phyloP scores from a whole-genome alignment of 805 yeast species.

The Candida koratica region DNA sequence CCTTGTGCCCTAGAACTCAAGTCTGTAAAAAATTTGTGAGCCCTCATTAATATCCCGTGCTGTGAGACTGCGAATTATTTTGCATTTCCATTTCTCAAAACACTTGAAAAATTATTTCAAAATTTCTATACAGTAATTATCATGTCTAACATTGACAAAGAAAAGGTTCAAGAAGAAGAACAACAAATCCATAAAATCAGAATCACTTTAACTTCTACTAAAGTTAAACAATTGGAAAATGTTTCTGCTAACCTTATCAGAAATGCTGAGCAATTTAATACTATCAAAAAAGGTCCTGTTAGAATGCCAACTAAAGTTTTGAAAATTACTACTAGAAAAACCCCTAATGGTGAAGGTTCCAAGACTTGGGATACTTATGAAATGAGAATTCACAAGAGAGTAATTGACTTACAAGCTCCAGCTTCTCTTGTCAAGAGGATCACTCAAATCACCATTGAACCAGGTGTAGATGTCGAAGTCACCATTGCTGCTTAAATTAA shows the following conservation, averaged over 20 bases:
- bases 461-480: slow-evolving; percentile 98
- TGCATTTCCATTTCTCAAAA: neutral
- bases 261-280: slow-evolving; percentile 79
- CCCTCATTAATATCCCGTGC: neutral
- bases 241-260: slow-evolving; percentile 86
- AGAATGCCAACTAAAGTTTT: slow-evolving; percentile 99
- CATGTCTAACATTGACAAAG: slow-evolving; percentile 84
- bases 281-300: slow-evolving; percentile 97
- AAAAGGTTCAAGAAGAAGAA: slow-evolving; percentile 81
- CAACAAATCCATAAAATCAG: slow-evolving; percentile 93
- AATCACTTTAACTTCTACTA: slow-evolving; percentile 98
- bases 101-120: slow-evolving; percentile 6
- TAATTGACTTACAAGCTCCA: slow-evolving; percentile 97
- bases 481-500: slow-evolving; percentile 72
- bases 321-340: slow-evolving; percentile 98
- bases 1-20: too few species aligned
- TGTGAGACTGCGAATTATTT: neutral
- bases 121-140: slow-evolving; percentile 14
- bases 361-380: slow-evolving; percentile 99
- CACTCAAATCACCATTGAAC: slow-evolving; percentile 97
- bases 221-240: slow-evolving; percentile 96
- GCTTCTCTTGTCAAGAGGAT: slow-evolving; percentile 88
- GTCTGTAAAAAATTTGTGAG: neutral
- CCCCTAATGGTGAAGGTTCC: slow-evolving; percentile 99
- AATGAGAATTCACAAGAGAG: slow-evolving; percentile 99